These are phyloP conservation scores for Dinochytrium kinnereticum DNA, from an alignment of 371 early-diverging fungal species.

Conservation along the genomic window DNA sequence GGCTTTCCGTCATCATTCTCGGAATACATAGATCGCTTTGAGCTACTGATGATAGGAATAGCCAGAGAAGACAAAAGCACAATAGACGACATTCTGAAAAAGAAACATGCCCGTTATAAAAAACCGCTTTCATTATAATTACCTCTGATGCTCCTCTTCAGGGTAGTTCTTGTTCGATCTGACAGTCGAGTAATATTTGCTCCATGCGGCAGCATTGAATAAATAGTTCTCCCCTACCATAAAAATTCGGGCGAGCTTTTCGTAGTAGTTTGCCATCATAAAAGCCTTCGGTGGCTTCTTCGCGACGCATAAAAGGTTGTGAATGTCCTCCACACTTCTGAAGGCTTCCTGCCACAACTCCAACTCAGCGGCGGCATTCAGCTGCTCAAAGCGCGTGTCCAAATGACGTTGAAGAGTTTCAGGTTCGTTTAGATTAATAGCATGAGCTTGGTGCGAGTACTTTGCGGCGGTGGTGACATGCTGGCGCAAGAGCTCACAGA, in stretches of 20 bases:
- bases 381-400: conserved; percentile 93
- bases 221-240: conserved; percentile 95
- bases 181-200: conserved; percentile 75
- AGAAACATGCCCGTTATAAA: conserved; percentile 5
- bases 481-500: conserved; percentile 94
- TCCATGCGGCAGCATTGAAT: conserved; percentile 97
- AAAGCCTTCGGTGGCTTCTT: conserved; percentile 88
- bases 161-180: conserved; percentile 54
- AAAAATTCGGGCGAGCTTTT: conserved; percentile 94
- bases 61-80: conserved; percentile 92
- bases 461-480: conserved; percentile 91
- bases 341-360: conserved; percentile 99
- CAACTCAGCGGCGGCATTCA: conserved; percentile 92
- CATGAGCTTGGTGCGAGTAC: conserved; percentile 89
- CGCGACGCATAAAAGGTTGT: conserved; percentile 87
- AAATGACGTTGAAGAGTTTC: conserved; percentile 95
- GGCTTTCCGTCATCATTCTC: conserved; percentile 85
- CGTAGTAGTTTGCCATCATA: conserved; percentile 97
- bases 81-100: conserved; percentile 80
- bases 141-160: conserved; percentile 55
- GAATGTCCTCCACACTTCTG: conserved; percentile 96
- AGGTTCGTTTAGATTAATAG: conserved; percentile 93
- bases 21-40: conserved; percentile 71
- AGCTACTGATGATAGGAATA: conserved; percentile 75
- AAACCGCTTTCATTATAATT: background rate